A percentile compares a stretch with the other conserved stretches of the same genome.
These are phyloP conservation scores for Ustilago vetiveriae DNA, from an alignment of 1,284 basidiomycete species.

Conservation along the genomic window DNA sequence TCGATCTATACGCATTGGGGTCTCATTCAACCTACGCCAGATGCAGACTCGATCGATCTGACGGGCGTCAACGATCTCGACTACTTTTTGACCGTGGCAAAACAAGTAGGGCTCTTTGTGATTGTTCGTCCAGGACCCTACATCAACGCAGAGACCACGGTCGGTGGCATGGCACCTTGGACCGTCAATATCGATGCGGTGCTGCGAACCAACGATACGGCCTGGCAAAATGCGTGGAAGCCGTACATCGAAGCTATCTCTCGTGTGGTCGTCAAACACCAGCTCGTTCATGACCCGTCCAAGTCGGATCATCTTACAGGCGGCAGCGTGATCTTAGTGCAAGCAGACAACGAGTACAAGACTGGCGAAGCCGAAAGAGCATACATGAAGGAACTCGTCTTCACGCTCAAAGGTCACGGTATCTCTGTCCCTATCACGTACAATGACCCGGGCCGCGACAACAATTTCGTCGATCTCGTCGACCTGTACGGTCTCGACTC, in stretches of 20 bases:
- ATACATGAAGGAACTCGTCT: constrained; percentile 36
- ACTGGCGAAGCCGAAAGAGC: constrained; percentile 54
- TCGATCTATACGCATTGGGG: constrained; percentile 72
- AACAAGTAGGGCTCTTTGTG: constrained; percentile 74
- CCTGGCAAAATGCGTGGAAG: constrained; percentile 77
- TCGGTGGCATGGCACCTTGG: constrained; percentile 81
- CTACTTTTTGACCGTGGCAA: constrained; percentile 72
- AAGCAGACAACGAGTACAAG: constrained; percentile 66
- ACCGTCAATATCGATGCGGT: constrained; percentile 74
- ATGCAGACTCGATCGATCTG: constrained; percentile 74
- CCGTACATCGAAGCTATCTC: constrained; percentile 77
- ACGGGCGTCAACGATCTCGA: constrained; percentile 76
- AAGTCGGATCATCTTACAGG: constrained; percentile 15
- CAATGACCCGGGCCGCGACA: constrained; percentile 48
- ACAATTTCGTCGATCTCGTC: constrained; percentile 66
- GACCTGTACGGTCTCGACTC: constrained; percentile 74
- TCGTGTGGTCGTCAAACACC: constrained; percentile 73
- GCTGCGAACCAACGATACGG: constrained; percentile 76
- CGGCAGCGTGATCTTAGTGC: constrained; percentile 51
- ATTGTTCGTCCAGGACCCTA: constrained; percentile 75
- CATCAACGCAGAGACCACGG: constrained; percentile 77
- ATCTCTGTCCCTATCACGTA: constrained; percentile 53
- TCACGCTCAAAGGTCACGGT: constrained; percentile 30
- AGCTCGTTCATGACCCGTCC: constrained; percentile 70
- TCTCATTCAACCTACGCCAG: constrained; percentile 78